Evolutionary conservation across 2,329 filamentous ascomycete genomes (phyloP).

Genomic region (Xylogone sp.): DNA sequence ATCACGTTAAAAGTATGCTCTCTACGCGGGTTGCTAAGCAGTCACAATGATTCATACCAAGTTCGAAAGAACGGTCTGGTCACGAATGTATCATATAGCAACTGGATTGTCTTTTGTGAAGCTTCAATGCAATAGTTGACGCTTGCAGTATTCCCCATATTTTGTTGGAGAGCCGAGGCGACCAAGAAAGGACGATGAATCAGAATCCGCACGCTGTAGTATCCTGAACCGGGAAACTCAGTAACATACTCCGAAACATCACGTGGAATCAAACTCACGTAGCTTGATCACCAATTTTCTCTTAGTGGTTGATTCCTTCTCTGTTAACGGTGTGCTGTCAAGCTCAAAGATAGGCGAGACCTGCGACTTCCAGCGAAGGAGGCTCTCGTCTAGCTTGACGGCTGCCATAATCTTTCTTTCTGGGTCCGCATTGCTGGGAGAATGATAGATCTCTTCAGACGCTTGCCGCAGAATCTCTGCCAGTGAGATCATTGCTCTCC

Average conservation of each 20-base stretch:
- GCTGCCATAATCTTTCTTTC: background rate
- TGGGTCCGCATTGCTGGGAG: background rate
- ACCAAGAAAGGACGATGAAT: background rate
- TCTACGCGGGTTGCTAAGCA: too few relatives aligned
- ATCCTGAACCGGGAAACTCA: background rate
- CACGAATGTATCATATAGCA: background rate
- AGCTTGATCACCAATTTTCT: background rate
- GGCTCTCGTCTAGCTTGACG: background rate
- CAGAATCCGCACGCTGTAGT: background rate
- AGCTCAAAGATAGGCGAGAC: background rate
- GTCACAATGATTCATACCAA: too few relatives aligned
- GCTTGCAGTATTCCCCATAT: background rate
- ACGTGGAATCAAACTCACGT: background rate
- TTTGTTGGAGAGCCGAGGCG: background rate
- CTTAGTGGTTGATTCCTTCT: background rate
- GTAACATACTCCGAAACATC: background rate
- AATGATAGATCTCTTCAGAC: background rate
- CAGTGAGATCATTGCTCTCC: background rate
- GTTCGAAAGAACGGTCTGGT: background rate
- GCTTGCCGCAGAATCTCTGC: background rate
- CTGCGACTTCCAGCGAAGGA: background rate
- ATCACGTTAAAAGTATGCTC: too few relatives aligned
- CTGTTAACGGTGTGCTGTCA: background rate
- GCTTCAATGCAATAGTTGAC: background rate
- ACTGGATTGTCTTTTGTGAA: background rate